Percentiles rank a stretch among this genome's conserved stretches.
Conservation (phyloP, 441 rosid species). For the Jatropha podagrica region DNA sequence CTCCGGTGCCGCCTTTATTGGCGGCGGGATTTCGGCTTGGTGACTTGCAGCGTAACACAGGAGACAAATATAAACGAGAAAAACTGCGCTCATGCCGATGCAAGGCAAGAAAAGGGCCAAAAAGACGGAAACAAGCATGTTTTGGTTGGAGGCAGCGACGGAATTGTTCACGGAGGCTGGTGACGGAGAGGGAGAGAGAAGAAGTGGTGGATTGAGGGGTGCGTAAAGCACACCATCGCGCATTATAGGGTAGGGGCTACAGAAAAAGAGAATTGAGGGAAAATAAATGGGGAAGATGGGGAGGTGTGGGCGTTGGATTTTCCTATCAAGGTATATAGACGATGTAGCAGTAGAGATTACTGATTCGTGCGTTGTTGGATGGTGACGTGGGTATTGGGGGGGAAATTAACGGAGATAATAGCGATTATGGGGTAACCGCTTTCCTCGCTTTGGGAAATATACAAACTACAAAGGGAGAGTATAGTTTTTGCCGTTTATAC, state of each 20-base stretch:
- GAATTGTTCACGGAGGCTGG: slow-evolving; percentile 26
- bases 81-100: slow-evolving; percentile 57
- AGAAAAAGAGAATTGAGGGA: background rate
- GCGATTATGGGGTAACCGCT: background rate
- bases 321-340: slow-evolving; percentile 3
- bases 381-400: slow-evolving; percentile 14
- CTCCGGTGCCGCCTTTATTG: slow-evolving; percentile 32
- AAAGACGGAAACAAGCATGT: slow-evolving; percentile 53
- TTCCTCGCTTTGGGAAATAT: too few species aligned
- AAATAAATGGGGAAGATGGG: background rate
- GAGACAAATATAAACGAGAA: slow-evolving; percentile 56
- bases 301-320: background rate
- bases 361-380: background rate
- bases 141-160: background rate
- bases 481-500: background rate
- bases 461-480: too few species aligned
- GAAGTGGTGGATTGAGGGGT: slow-evolving; percentile 21
- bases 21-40: slow-evolving; percentile 12
- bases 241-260: slow-evolving; percentile 26
- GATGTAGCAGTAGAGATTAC: background rate
- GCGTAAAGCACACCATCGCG: slow-evolving; percentile 37
- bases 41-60: slow-evolving; percentile 43
- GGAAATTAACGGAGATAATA: background rate
- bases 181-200: slow-evolving; percentile 26
- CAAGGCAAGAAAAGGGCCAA: slow-evolving; percentile 72